phyloP scores from a whole-genome alignment of 2,329 filamentous ascomycete species.

The Diaporthe citriasiana region DNA sequence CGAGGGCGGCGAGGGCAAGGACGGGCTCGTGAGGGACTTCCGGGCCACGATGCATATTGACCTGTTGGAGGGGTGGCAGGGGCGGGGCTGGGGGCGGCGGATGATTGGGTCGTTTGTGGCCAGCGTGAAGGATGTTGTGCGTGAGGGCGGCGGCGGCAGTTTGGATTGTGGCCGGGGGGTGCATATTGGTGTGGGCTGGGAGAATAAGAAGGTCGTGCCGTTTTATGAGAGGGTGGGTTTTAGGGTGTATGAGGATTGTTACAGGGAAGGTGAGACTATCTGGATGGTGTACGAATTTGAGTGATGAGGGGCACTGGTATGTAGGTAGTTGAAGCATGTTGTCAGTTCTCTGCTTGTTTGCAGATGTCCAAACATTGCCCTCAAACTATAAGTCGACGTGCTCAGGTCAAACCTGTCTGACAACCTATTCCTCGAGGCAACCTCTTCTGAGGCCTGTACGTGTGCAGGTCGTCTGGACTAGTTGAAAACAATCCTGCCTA shows the following conservation, averaged over 20 bases:
- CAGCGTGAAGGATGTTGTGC: constrained; percentile 48
- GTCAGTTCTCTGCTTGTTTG: background rate
- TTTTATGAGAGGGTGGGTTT: constrained; percentile 66
- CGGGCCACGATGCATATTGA: constrained; percentile 66
- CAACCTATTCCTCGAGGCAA: background rate
- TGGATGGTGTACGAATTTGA: constrained; percentile 7
- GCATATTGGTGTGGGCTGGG: constrained; percentile 60
- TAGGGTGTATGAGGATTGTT: constrained; percentile 52
- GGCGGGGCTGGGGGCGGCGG: constrained; percentile 60
- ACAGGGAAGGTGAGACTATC: constrained; percentile 48
- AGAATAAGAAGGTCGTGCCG: constrained; percentile 62
- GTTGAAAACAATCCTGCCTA: too few species aligned
- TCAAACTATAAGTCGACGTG: too few species aligned
- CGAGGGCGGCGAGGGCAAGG: constrained; percentile 52
- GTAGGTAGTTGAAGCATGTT: background rate
- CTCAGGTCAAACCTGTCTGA: background rate
- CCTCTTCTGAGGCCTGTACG: background rate
- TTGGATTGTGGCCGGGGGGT: constrained; percentile 54
- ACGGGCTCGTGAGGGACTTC: constrained; percentile 52
- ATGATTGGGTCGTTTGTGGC: constrained; percentile 59
- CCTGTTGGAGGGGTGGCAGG: constrained; percentile 58
- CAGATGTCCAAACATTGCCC: background rate
- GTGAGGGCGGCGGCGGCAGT: constrained; percentile 41
- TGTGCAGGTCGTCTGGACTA: too few species aligned
- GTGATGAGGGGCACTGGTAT: background rate